These are phyloP conservation scores for Sapria himalayana DNA, from an alignment of 345 rosid species.

Conservation along the genomic window DNA sequence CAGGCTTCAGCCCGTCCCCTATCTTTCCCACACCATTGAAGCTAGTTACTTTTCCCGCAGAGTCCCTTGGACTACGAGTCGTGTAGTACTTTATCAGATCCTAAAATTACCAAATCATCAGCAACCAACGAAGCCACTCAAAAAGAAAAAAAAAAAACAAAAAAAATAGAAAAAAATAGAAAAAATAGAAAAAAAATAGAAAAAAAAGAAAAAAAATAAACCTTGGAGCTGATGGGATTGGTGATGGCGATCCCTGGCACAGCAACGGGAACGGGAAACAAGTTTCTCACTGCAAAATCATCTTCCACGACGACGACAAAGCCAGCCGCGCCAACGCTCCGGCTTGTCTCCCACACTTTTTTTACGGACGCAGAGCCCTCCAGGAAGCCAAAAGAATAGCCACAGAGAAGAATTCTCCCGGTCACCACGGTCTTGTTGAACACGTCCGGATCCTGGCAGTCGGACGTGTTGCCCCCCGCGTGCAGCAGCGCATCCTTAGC, in stretches of 20 bases:
- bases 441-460: slow-evolving; percentile 89
- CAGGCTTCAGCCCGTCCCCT: slow-evolving; percentile 83
- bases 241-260: slow-evolving; percentile 81
- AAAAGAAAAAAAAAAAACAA: not conserved
- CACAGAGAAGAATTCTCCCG: slow-evolving; percentile 95
- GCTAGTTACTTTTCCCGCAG: slow-evolving; percentile 82
- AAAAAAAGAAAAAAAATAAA: slow-evolving; percentile 13
- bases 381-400: slow-evolving; percentile 94
- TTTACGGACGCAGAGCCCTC: slow-evolving; percentile 83
- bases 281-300: slow-evolving; percentile 85
- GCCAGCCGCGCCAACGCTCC: slow-evolving; percentile 84
- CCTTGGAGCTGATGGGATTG: slow-evolving; percentile 69
- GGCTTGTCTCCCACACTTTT: slow-evolving; percentile 86
- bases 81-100: slow-evolving; percentile 91
- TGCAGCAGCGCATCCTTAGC: slow-evolving; percentile 88
- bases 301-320: slow-evolving; percentile 98
- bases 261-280: slow-evolving; percentile 78
- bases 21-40: slow-evolving; percentile 81
- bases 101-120: slow-evolving; percentile 19
- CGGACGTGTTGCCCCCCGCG: slow-evolving; percentile 72
- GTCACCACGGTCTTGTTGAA: slow-evolving; percentile 62
- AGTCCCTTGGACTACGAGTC: slow-evolving; percentile 72
- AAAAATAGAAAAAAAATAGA: not conserved
- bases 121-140: not conserved
- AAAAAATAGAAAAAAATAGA: too few relatives aligned